Evolutionary conservation across 805 yeast species (phyloP).

Genomic region (Suhomyces tanzawaensis): DNA sequence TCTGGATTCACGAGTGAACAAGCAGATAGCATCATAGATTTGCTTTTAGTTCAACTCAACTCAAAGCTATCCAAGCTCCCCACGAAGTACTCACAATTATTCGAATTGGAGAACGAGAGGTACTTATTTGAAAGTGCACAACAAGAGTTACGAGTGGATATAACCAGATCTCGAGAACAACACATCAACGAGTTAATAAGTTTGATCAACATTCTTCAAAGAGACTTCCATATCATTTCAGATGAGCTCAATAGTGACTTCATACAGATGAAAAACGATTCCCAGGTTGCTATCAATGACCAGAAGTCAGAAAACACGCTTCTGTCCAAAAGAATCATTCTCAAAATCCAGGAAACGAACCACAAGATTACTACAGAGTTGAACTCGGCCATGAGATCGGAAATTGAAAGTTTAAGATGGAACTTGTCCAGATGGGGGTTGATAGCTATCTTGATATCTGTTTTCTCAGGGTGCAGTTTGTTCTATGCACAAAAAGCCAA

Average conservation of each 20-base stretch:
- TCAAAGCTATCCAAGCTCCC: constrained; percentile 43
- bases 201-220: constrained; percentile 64
- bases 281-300: constrained; percentile 80
- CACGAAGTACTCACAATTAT: constrained; percentile 47
- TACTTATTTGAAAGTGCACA: constrained; percentile 91
- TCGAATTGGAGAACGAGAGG: constrained; percentile 82
- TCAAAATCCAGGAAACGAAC: constrained; percentile 75
- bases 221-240: constrained; percentile 67
- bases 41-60: constrained; percentile 44
- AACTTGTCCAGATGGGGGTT: constrained; percentile 87
- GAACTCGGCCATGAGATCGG: constrained; percentile 77
- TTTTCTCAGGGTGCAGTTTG: constrained; percentile 50
- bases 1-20: constrained; percentile 64
- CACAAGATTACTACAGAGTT: constrained; percentile 82
- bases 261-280: constrained; percentile 62
- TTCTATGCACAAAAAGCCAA: constrained; percentile 47
- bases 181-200: constrained; percentile 67
- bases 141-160: constrained; percentile 78
- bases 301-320: constrained; percentile 82
- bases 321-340: constrained; percentile 62
- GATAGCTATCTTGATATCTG: constrained; percentile 66
- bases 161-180: constrained; percentile 66
- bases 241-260: constrained; percentile 71
- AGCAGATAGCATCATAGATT: constrained; percentile 54
- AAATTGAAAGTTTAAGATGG: constrained; percentile 90